Evolutionary conservation across 2,329 filamentous ascomycete species (phyloP), one percentile per base, ranked within the genome.

Genomic region (Sporothrix curviconia): DNA sequence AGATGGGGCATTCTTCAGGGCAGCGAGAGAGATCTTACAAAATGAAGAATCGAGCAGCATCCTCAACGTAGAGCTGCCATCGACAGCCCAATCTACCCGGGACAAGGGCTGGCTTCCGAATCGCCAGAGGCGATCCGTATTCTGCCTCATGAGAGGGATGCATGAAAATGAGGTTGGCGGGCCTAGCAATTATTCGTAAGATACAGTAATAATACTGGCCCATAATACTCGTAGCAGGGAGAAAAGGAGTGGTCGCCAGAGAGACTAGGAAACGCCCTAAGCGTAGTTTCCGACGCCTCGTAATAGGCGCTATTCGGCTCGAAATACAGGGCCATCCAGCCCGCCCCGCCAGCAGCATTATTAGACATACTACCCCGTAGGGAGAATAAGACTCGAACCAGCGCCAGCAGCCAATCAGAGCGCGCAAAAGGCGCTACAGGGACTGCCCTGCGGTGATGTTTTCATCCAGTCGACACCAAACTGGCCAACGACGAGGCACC

Each of bases 71-170:
- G 12, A 17, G 28, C 17, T 4, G 15, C 47, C 4, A 50, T 32
- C 28, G 6, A n/a, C 36, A 6, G 28, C 22, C 37, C 52, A 44
- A 55, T 55, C 40, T 55, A 44, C 52, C 52, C 52, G 40, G 52
- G 34, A 44, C 52, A 55, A 43, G 52, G 52, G 52, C 40, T 19
- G 30, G 40, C 30, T 24, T 34, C 46, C 8, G 30, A 39, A 54
- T 54, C 51, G 19, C 17, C 51, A 24, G 47, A 22, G 40, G 44
- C 15, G 28, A 36, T 30, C 43, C 24, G 24, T 30, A 28, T 46
- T 28, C 43, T 28, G 43, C 43, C 43, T 37, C 7, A 37, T 8
- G 4, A 32, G 28, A 11, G 28, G 28, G 28, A 32, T 32, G 28
- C 28, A 11, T 32, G 11, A 11, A 32, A 32, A 32, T 32, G 28